Evolutionary conservation across 352 stramenopile species (phyloP), one percentile per base, ranked within the genome.

Genomic region (Sclerospora graminicola): DNA sequence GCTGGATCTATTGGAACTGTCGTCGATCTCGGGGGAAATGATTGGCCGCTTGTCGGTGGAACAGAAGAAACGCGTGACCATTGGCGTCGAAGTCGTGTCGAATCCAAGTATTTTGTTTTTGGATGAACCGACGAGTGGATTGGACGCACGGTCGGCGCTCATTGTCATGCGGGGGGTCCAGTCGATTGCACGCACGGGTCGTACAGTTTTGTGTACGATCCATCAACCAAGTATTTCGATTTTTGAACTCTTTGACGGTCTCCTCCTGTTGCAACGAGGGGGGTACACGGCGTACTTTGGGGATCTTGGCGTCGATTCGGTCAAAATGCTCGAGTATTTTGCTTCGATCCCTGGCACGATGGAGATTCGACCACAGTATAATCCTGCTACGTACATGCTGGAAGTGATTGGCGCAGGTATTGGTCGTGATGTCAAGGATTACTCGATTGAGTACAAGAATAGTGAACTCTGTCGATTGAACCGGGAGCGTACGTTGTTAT

Each of bases 101-200:
- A 96, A 97, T 53, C 92, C 92, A 19, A 89, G 88, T 45, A 70
- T 98, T 15, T 43, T 98, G 45, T 95, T 98, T 54, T 48, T 98
- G 19, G 90, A 97, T 38, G 94, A 97, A 42, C 88, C 91, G 0
- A 97, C 88, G 0, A 86, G 62, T 50, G 83, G 85, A 8, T 54
- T 97, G 14, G 89, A 97, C 48, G 68, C 79, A 0, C 80, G 69
- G 6, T 82, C 89, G 26, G 88, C 88, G 8, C 57, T 84, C 24
- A 84, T 89, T 33, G 79, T 97, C 34, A 94, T 97, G 51, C 61
- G 67, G 4, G 77, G 77, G 8, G 69, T 97, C 21, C 63, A 71
- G 24, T 80, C 82, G 9, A 85, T 97, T 30, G 71, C 86, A 11
- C 68, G 75, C 3, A 94, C 67, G 8, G 87, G 89, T 15, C 77